Percentiles rank a stretch among this genome's conserved stretches.
Conservation (phyloP, 2,329 filamentous ascomycete species). For the Eurotiales sp. region DNA sequence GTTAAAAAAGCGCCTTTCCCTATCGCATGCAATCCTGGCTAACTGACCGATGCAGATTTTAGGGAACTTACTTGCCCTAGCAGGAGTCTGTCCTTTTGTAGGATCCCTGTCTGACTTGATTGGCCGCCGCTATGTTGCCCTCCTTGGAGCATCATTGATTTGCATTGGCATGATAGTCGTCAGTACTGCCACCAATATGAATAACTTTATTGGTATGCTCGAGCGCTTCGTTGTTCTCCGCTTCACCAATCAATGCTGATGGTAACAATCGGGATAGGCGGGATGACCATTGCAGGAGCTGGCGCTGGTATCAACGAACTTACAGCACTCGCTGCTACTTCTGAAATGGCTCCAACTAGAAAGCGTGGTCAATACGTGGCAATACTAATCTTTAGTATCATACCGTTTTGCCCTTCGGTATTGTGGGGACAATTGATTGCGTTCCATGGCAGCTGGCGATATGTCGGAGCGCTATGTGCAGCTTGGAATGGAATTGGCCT, state of each 20-base stretch:
- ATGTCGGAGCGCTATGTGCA: conserved; percentile 40
- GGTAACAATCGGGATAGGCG: too few species aligned
- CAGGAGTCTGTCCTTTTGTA: conserved; percentile 60
- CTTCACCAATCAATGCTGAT: too few species aligned
- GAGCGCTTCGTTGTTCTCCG: too few species aligned
- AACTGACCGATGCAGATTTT: conserved; percentile 35
- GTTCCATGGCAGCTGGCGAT: conserved; percentile 42
- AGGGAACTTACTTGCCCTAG: conserved; percentile 53
- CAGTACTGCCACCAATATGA: conserved; percentile 57
- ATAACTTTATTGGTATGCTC: conserved; percentile 60
- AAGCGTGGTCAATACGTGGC: conserved; percentile 63
- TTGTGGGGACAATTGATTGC: conserved; percentile 59
- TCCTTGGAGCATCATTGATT: conserved; percentile 52
- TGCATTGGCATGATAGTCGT: conserved; percentile 59
- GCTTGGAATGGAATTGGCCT: conserved; percentile 42
- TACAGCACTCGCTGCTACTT: conserved; percentile 64
- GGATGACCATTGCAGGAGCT: conserved; percentile 58
- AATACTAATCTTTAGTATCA: conserved; percentile 57
- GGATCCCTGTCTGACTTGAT: conserved; percentile 63
- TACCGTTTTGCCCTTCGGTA: conserved; percentile 61
- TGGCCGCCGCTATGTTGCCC: conserved; percentile 58
- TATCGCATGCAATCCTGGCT: background rate
- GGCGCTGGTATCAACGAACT: conserved; percentile 63
- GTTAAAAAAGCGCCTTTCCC: conserved; percentile 19
- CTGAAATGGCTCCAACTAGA: conserved; percentile 64